phyloP scores from a whole-genome alignment of 140 eudicot species.

The Cichorium intybus region DNA sequence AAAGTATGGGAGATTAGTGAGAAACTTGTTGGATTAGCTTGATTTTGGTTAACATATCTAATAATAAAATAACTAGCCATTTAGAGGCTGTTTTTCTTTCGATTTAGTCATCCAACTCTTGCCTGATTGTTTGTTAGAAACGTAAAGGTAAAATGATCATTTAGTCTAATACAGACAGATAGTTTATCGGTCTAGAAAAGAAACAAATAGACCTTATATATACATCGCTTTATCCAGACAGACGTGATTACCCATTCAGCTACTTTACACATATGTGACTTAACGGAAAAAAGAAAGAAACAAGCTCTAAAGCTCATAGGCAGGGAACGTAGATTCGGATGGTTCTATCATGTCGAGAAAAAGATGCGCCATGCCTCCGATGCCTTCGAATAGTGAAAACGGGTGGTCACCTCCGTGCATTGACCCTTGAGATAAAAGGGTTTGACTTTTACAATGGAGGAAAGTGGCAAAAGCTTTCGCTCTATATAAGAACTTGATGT shows the following conservation, averaged over 20 bases:
- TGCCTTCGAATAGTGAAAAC: slow-evolving; percentile 71
- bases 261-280: neutral
- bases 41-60: slow-evolving; percentile 7
- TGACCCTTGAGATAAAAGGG: slow-evolving; percentile 50
- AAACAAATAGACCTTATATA: too few relatives aligned
- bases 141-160: too few relatives aligned
- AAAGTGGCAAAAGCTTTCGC: slow-evolving; percentile 80
- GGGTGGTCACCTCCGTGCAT: slow-evolving; percentile 87
- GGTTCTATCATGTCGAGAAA: slow-evolving; percentile 71
- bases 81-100: neutral
- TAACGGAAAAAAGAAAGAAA: neutral
- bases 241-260: too few relatives aligned
- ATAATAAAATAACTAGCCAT: slow-evolving; percentile 18
- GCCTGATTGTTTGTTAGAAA: too few relatives aligned
- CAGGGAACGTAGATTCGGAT: slow-evolving; percentile 63
- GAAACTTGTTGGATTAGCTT: slow-evolving; percentile 92
- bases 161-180: too few relatives aligned
- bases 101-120: too few relatives aligned
- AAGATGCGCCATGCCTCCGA: slow-evolving; percentile 81
- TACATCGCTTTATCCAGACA: too few relatives aligned
- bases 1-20: slow-evolving; percentile 95
- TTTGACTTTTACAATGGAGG: slow-evolving; percentile 47
- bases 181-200: too few relatives aligned
- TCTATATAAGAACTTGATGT: slow-evolving; percentile 50
- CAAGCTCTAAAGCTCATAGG: slow-evolving; percentile 59